Evolutionary conservation across 768 basidiomycete genomes (phyloP).

Genomic region (Phanerochaete sordida): DNA sequence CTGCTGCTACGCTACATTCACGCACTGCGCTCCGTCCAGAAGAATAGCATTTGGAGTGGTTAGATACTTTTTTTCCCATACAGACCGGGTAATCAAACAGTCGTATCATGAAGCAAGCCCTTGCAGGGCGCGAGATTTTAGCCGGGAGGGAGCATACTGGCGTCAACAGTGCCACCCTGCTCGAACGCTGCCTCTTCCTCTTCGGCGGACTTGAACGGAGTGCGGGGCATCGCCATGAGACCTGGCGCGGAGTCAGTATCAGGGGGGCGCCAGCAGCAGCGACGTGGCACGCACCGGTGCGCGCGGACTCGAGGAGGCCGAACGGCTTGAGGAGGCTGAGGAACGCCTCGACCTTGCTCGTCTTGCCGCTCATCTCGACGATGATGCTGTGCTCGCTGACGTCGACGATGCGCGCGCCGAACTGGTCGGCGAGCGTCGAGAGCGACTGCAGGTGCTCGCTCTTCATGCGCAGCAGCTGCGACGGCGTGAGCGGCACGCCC

Average conservation of each 20-base stretch:
- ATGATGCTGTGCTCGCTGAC: conserved; percentile 94
- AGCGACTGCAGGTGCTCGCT: conserved; percentile 90
- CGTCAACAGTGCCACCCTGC: conserved; percentile 68
- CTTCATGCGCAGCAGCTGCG: conserved; percentile 84
- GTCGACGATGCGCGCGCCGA: conserved; percentile 91
- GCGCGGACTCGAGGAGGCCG: conserved; percentile 91
- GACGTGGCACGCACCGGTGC: conserved; percentile 65
- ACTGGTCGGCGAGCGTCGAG: conserved; percentile 78
- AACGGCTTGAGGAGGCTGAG: conserved; percentile 88
- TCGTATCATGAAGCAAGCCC: background rate
- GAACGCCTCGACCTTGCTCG: conserved; percentile 88
- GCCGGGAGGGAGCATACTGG: conserved; percentile 91
- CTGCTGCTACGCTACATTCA: background rate
- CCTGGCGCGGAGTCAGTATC: conserved; percentile 42
- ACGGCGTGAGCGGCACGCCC: conserved; percentile 43
- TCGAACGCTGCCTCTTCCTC: conserved; percentile 55
- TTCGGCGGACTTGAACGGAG: conserved; percentile 65
- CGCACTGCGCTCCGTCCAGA: background rate
- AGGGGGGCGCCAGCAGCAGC: background rate
- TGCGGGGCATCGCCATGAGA: conserved; percentile 97
- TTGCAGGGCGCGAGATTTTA: conserved; percentile 32
- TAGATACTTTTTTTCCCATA: conserved; percentile 1
- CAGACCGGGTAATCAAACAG: background rate
- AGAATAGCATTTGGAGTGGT: background rate
- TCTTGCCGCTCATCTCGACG: conserved; percentile 93